Percentiles rank a stretch among this genome's conserved stretches.
Evolutionary conservation across 208 protist species (phyloP).

Genomic region (Phytomonas francai): DNA sequence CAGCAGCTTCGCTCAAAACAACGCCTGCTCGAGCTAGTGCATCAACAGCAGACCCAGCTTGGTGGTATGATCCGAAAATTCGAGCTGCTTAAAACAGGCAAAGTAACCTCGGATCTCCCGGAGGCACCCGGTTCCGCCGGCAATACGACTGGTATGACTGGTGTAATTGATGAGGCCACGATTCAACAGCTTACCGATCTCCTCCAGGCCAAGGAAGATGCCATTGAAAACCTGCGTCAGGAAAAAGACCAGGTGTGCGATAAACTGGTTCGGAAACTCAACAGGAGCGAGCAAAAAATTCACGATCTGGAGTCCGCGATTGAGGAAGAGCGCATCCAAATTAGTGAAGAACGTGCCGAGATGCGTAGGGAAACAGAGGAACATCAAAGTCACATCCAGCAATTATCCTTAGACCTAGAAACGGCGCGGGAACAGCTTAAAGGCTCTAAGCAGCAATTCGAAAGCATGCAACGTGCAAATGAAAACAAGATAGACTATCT

Average conservation of each 20-base stretch:
- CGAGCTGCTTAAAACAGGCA: slow-evolving; percentile 81
- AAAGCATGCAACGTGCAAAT: slow-evolving; percentile 54
- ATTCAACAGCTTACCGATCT: slow-evolving; percentile 64
- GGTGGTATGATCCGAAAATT: slow-evolving; percentile 84
- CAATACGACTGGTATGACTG: slow-evolving; percentile 10
- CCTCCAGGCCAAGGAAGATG: slow-evolving; percentile 80
- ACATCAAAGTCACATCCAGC: slow-evolving; percentile 71
- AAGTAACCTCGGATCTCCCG: slow-evolving; percentile 38
- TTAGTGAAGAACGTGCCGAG: slow-evolving; percentile 65
- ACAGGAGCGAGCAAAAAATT: slow-evolving; percentile 77
- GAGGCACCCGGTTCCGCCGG: background rate
- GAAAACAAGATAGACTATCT: slow-evolving; percentile 73
- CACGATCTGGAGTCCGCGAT: slow-evolving; percentile 67
- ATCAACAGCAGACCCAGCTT: slow-evolving; percentile 77
- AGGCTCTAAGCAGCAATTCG: slow-evolving; percentile 42
- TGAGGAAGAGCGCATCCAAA: slow-evolving; percentile 72
- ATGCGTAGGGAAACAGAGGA: slow-evolving; percentile 54
- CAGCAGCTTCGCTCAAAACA: slow-evolving; percentile 86
- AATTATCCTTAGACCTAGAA: slow-evolving; percentile 77
- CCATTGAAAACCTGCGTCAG: slow-evolving; percentile 56
- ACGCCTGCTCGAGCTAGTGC: slow-evolving; percentile 70
- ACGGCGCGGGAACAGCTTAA: slow-evolving; percentile 56
- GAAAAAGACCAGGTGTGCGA: slow-evolving; percentile 81
- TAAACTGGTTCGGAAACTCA: slow-evolving; percentile 88
- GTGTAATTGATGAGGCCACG: slow-evolving; percentile 43